Base-by-base conservation (phyloP, 352 stramenopile genomes). In the Pythium oligandrum region DNA sequence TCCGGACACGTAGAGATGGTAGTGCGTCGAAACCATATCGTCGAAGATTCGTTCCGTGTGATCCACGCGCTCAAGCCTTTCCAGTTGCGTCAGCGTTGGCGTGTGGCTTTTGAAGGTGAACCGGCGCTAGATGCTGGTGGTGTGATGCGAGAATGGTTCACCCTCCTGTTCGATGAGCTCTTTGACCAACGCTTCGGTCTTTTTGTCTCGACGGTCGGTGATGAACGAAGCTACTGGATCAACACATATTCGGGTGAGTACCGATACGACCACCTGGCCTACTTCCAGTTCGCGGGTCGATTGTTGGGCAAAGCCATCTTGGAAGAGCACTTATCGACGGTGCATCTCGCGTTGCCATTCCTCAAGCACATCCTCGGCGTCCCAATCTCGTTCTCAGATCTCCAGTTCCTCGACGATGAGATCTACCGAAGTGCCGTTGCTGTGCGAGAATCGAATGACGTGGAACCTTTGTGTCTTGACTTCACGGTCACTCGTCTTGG, bases 81-180 rank as follows among this genome's bases (percentile, higher is more conserved):
- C 51, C 81, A 96, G 51, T 74, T 97, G 7, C 78, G 82, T 11
- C 80, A 95, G 57, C 78, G 82, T 6, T 89, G 79, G 77, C 73
- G 83, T 10, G 82, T 96, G 17, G 76, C 92, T 40, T 97, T 97
- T 59, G 75, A 86, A 2, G 86, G 84, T 31, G 87, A 97, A 50
- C 78, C 83, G 0, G 88, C 70, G 1, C 59, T 97, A 34, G 88
- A 97, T 62, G 88, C 87, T 12, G 88, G 88, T 35, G 88, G 86
- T 6, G 73, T 97, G 32, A 90, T 95, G 73, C 80, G 88, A 17
- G 88, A 96, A 62, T 97, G 88, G 88, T 95, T 96, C 57, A 88
- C 79, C 35, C 67, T 96, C 10, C 60, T 95, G 11, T 90, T 89
- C 50, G 63, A 64, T 0, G 83, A 90, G 53, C 53, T 97, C 2